phyloP scores from a whole-genome alignment of 2,329 filamentous ascomycete species.

The Fusarium protoensiforme region DNA sequence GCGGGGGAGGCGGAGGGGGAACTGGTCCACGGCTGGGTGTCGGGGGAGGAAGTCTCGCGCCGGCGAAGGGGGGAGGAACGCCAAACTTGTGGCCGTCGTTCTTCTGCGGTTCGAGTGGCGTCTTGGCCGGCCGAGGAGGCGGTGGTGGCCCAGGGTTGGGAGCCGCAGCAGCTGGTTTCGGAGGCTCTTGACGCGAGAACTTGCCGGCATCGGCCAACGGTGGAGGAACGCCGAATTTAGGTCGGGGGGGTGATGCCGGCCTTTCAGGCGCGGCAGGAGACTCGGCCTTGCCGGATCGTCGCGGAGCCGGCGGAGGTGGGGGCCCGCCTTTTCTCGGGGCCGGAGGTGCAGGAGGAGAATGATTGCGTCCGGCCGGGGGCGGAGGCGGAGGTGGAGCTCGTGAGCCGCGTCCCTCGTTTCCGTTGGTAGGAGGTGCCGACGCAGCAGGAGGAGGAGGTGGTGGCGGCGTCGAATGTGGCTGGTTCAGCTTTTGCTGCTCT shows the following conservation, averaged over 20 bases:
- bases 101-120: conserved; percentile 67
- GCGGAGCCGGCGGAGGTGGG: conserved; percentile 59
- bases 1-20: conserved; percentile 75
- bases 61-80: conserved; percentile 83
- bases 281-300: conserved; percentile 67
- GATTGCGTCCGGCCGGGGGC: conserved; percentile 36
- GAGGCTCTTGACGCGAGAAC: conserved; percentile 70
- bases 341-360: conserved; percentile 44
- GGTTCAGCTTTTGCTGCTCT: conserved; percentile 58
- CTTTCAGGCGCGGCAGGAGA: conserved; percentile 65
- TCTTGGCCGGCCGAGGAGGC: conserved; percentile 69
- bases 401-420: conserved; percentile 43
- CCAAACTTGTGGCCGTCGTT: conserved; percentile 71
- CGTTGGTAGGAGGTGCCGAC: conserved; percentile 44
- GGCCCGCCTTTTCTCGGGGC: conserved; percentile 43
- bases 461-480: conserved; percentile 34
- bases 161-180: conserved; percentile 42
- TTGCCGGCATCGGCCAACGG: conserved; percentile 91
- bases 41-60: conserved; percentile 78
- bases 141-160: conserved; percentile 49
- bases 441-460: conserved; percentile 42
- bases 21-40: conserved; percentile 77
- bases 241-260: conserved; percentile 76
- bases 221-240: conserved; percentile 85
- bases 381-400: conserved; percentile 54